Conservation (phyloP, 495 filamentous ascomycete species). For the Platismatia glauca region DNA sequence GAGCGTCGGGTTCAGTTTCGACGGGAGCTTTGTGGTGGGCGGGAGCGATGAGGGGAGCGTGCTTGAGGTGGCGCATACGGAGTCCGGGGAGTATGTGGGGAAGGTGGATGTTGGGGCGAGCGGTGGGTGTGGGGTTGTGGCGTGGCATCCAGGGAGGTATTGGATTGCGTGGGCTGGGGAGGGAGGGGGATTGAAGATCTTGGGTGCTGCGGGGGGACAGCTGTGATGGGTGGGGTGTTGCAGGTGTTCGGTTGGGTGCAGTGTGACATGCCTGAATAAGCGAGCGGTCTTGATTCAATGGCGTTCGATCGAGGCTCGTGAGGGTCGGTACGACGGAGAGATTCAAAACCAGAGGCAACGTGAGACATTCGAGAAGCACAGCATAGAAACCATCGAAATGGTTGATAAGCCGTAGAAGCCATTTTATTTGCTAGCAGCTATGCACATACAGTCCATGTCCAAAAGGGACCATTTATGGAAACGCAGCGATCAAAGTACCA, state of each 20-base stretch:
- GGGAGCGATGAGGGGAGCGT: conserved; percentile 66
- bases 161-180: conserved; percentile 86
- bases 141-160: conserved; percentile 87
- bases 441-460: conserved; percentile 13
- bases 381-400: background rate
- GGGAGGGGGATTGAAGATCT: conserved; percentile 69
- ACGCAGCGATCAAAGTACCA: conserved; percentile 11
- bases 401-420: background rate
- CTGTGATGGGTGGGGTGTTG: conserved; percentile 20
- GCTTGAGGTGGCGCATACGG: conserved; percentile 54
- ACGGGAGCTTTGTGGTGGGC: conserved; percentile 77
- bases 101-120: conserved; percentile 54
- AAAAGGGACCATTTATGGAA: conserved; percentile 13
- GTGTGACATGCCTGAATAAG: background rate
- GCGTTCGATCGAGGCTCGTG: background rate
- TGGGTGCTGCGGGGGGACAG: conserved; percentile 51
- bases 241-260: background rate
- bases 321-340: background rate
- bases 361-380: background rate
- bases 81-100: conserved; percentile 79
- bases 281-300: background rate
- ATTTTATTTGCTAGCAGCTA: conserved; percentile 12
- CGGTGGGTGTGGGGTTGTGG: conserved; percentile 49
- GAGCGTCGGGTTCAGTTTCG: conserved; percentile 83
- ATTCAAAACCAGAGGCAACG: background rate